A percentile compares a stretch with the other conserved stretches of the same genome.
Conservation (phyloP, 352 stramenopile species). For the Phytophthora ohioensis region DNA sequence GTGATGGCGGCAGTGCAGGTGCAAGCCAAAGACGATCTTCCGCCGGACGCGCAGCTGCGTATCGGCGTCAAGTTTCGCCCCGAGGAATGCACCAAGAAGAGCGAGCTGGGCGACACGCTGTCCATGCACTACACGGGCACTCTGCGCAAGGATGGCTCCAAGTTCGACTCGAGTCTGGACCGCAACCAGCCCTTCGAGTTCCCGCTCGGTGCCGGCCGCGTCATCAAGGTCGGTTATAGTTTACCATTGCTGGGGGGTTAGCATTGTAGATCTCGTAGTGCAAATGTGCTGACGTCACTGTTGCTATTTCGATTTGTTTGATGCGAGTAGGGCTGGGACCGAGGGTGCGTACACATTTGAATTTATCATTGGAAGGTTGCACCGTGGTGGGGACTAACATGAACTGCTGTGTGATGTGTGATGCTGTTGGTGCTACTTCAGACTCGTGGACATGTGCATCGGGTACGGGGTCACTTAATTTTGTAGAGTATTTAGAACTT, state of each 20-base stretch:
- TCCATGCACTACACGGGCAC: conserved; percentile 97
- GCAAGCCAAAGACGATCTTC: conserved; percentile 77
- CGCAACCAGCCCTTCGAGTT: conserved; percentile 95
- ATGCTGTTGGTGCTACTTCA: conserved; percentile 33
- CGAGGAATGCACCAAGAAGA: conserved; percentile 75
- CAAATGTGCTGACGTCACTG: conserved; percentile 11
- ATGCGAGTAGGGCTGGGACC: conserved; percentile 76
- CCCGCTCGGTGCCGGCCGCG: conserved; percentile 92
- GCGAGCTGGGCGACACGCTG: conserved; percentile 86
- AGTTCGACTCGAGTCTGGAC: conserved; percentile 98
- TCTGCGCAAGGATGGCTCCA: conserved; percentile 95
- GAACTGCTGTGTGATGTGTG: conserved; percentile 9
- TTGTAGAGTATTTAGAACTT: neutral
- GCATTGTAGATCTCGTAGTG: conserved; percentile 3
- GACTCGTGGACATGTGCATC: conserved; percentile 89
- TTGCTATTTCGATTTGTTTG: conserved; percentile 12
- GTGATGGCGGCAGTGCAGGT: conserved; percentile 50
- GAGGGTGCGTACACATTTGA: conserved; percentile 58
- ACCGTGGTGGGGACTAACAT: conserved; percentile 1
- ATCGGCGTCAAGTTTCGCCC: conserved; percentile 86
- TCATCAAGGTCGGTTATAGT: conserved; percentile 90
- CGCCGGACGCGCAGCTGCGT: conserved; percentile 70
- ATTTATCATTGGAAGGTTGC: neutral
- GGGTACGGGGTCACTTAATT: conserved; percentile 53
- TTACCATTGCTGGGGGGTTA: neutral